A percentile compares a stretch with the other conserved stretches of the same genome.
Evolutionary conservation across 2,329 filamentous ascomycete species (phyloP).

Genomic region (Corniculantispora saksenae): DNA sequence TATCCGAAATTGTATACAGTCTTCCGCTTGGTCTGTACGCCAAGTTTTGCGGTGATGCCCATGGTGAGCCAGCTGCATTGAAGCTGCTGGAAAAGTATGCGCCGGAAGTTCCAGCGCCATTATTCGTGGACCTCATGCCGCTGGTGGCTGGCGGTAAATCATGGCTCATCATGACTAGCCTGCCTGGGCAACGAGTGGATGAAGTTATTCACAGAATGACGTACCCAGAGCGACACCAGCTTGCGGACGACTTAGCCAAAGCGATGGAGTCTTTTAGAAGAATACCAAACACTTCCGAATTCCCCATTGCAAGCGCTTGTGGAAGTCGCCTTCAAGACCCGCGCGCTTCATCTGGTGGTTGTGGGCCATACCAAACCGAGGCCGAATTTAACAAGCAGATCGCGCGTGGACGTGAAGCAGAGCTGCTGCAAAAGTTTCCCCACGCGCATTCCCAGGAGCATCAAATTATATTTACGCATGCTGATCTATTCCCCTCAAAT

Average conservation of each 20-base stretch:
- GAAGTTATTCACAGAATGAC: conserved; percentile 21
- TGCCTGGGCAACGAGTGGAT: conserved; percentile 19
- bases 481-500: conserved; percentile 35
- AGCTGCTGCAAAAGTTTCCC: conserved; percentile 26
- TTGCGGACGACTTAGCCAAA: background rate
- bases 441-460: conserved; percentile 24
- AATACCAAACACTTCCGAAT: conserved; percentile 25
- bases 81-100: background rate
- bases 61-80: background rate
- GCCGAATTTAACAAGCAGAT: conserved; percentile 32
- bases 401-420: conserved; percentile 30
- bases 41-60: conserved; percentile 4
- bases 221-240: conserved; percentile 2
- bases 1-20: conserved; percentile 5
- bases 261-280: background rate
- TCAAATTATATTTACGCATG: conserved; percentile 35
- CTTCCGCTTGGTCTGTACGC: conserved; percentile 6
- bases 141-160: background rate
- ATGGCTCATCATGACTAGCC: conserved; percentile 5
- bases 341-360: conserved; percentile 24
- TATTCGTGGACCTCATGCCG: conserved; percentile 3
- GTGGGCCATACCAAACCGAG: conserved; percentile 34
- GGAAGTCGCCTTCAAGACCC: conserved; percentile 30
- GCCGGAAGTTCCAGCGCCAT: background rate
- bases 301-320: conserved; percentile 35